Evolutionary conservation across 78 protist genomes (phyloP), one percentile per base, ranked within the genome.

Genomic region (Dictyostelium citrinum): DNA sequence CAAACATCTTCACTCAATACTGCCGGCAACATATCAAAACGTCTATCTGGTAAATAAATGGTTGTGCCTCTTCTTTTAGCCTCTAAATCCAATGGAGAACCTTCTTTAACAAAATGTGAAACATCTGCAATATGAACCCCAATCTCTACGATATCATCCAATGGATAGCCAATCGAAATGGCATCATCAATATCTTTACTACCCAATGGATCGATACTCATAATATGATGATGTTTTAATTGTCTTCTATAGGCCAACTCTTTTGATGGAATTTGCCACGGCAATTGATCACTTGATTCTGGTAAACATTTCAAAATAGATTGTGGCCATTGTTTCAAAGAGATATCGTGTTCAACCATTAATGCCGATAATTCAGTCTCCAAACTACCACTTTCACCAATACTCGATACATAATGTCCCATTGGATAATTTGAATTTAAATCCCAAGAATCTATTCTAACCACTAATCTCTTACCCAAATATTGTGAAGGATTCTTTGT

Each of bases 151-250:
- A 78, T n/a, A 33, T 37, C 39, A 60, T 71, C 27, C 1, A 60
- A 20, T n/a, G 97, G 61, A 9, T 5, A 49, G 1, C 82, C 94
- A 10, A 64, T 74, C 43, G 98, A 99, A 58, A 99, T 82, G 0
- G 99, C 99, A 39, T 99, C 99, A 77, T 99, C 99, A 41, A 99
- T 98, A 91, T 99, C 99, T 58, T 82, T 97, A 84, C 99, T 97
- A 7, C 99, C 99, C 5, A 79, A 58, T 22, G 98, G 99, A 55
- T 97, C 99, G 1, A 98, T 94, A 45, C 91, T 70, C 91, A 84
- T 84, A 4, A 22, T 97, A 96, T 74, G 91, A 74, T 37, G 98
- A 51, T 58, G 31, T 1, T 1, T 8, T n/a, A 93, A 10, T 14
- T 4, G 31, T 14, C 90, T 20, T 27, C 91, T 61, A 24, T 83